Percentiles rank a stretch among this genome's conserved stretches.
Evolutionary conservation across 495 filamentous ascomycete species (phyloP).

Genomic region (Mycothermus thermophilus): DNA sequence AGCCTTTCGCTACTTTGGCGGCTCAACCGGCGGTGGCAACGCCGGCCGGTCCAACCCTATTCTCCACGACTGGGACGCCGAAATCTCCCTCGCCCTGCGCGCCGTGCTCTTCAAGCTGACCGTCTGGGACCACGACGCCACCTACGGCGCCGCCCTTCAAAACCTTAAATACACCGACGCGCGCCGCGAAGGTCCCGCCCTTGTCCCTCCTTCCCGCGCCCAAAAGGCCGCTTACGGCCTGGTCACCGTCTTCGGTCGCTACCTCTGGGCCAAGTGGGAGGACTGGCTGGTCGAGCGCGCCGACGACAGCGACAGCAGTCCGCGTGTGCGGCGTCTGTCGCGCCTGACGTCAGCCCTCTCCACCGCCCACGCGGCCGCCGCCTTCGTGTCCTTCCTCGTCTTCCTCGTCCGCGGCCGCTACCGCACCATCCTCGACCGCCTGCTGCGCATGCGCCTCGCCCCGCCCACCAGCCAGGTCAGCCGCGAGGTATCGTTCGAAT

Average conservation of each 20-base stretch:
- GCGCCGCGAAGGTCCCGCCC: constrained; percentile 45
- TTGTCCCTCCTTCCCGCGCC: constrained; percentile 48
- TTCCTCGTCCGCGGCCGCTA: constrained; percentile 87
- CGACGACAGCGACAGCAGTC: constrained; percentile 47
- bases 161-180: constrained; percentile 84
- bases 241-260: constrained; percentile 74
- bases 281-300: constrained; percentile 65
- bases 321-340: constrained; percentile 43
- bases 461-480: constrained; percentile 68
- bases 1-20: constrained; percentile 75
- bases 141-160: constrained; percentile 86
- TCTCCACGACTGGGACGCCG: constrained; percentile 69
- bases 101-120: constrained; percentile 82
- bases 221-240: constrained; percentile 80
- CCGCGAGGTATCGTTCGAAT: constrained; percentile 91
- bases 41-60: constrained; percentile 12
- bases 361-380: constrained; percentile 61
- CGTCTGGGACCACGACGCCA: constrained; percentile 91
- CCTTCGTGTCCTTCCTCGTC: constrained; percentile 72
- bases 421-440: constrained; percentile 75
- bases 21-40: constrained; percentile 41
- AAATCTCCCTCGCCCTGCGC: constrained; percentile 67
- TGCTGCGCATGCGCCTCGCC: constrained; percentile 73
- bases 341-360: constrained; percentile 54
- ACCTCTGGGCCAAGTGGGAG: constrained; percentile 84